These are phyloP conservation scores for Leishmania gerbilli DNA, from an alignment of 208 protist species.

Conservation along the genomic window DNA sequence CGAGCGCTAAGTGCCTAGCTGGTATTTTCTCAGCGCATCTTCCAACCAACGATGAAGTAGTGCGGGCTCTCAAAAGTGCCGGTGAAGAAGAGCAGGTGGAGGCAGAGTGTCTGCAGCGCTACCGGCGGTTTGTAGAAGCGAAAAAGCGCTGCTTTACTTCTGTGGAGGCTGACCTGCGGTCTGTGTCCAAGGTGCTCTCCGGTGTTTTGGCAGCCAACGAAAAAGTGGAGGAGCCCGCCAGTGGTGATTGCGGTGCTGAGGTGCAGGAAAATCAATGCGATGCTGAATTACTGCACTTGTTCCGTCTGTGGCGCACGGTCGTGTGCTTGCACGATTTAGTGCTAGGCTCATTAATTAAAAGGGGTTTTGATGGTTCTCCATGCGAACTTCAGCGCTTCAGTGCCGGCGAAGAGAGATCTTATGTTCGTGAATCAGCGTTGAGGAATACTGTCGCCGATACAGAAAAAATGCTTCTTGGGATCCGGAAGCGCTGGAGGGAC, in stretches of 20 bases:
- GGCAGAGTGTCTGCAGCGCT: slow-evolving; percentile 18
- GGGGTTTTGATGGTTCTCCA: neutral
- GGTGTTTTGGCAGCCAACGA: neutral
- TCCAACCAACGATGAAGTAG: slow-evolving; percentile 4
- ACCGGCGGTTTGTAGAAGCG: neutral
- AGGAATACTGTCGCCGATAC: neutral
- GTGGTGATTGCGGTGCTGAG: neutral
- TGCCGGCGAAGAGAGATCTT: neutral
- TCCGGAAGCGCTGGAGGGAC: neutral
- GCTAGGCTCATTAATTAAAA: neutral
- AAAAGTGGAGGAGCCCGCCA: neutral
- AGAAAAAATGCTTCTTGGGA: neutral
- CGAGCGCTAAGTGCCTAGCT: neutral
- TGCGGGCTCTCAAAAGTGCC: neutral
- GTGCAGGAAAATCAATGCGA: neutral
- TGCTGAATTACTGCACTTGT: neutral
- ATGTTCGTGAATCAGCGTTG: neutral
- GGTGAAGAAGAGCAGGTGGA: slow-evolving; percentile 22
- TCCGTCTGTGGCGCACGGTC: slow-evolving; percentile 3
- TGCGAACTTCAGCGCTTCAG: neutral
- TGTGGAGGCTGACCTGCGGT: neutral
- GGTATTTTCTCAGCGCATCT: neutral
- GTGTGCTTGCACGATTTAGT: neutral
- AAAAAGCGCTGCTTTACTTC: neutral
- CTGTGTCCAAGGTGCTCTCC: neutral